Conservation (phyloP, 2,329 filamentous ascomycete genomes). For the Sporothrix humicola region DNA sequence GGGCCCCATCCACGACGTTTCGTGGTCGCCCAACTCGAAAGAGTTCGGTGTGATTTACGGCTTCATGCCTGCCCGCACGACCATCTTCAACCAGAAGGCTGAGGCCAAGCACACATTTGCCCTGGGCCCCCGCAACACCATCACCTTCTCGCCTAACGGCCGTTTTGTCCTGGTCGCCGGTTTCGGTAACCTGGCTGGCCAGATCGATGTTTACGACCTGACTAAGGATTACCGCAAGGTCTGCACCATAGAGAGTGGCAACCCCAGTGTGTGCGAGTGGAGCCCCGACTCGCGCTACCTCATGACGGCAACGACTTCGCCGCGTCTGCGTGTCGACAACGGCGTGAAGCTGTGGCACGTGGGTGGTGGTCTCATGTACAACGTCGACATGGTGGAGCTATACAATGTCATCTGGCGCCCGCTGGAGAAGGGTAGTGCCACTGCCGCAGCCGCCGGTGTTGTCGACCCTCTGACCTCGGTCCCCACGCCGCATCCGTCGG, state of each 20-base stretch:
- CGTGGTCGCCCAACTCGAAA: conserved; percentile 97
- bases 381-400: conserved; percentile 91
- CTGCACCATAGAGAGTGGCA: conserved; percentile 91
- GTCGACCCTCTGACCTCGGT: conserved; percentile 75
- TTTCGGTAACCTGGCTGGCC: conserved; percentile 95
- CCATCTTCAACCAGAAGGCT: conserved; percentile 92
- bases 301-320: conserved; percentile 96
- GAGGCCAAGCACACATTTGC: conserved; percentile 84
- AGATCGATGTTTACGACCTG: conserved; percentile 97
- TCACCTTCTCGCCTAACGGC: conserved; percentile 90
- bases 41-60: conserved; percentile 98
- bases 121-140: conserved; percentile 88
- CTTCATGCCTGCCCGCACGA: conserved; percentile 99
- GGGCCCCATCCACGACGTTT: conserved; percentile 91
- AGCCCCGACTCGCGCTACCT: conserved; percentile 95
- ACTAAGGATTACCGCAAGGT: conserved; percentile 93
- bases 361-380: conserved; percentile 87
- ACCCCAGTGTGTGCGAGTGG: conserved; percentile 96
- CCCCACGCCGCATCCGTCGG: conserved; percentile 81
- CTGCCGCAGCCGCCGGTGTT: conserved; percentile 50
- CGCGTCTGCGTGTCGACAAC: conserved; percentile 93
- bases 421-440: conserved; percentile 46
- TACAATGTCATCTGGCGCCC: conserved; percentile 92
- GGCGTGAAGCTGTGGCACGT: conserved; percentile 96
- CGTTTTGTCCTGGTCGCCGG: conserved; percentile 93